A percentile compares a stretch with the other conserved stretches of the same genome.
These are phyloP conservation scores for Beta vulgaris DNA, from an alignment of 148 eudicot genomes.

Conservation along the genomic window DNA sequence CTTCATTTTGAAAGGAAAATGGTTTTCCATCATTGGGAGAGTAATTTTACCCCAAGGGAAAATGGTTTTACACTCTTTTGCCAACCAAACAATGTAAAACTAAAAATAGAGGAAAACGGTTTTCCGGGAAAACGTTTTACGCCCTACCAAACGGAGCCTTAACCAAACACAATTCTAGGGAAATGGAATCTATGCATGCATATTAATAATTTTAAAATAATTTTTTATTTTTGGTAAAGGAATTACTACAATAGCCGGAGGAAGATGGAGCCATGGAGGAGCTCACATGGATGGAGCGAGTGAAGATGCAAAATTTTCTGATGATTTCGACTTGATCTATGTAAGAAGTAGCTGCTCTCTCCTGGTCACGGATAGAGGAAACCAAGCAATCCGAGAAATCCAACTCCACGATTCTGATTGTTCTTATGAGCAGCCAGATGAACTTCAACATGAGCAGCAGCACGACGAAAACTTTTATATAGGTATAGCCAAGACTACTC, in stretches of 20 bases:
- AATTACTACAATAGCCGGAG: conserved; percentile 87
- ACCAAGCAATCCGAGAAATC: conserved; percentile 83
- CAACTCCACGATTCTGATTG: conserved; percentile 75
- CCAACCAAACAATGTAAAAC: no score
- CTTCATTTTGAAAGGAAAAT: no score
- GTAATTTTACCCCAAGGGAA: no score
- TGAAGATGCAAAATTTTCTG: conserved; percentile 71
- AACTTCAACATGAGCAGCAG: conserved; percentile 14
- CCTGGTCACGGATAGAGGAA: conserved; percentile 74
- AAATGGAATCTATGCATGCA: no score
- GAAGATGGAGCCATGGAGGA: conserved; percentile 58
- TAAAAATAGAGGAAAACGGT: no score
- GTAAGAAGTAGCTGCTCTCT: conserved; percentile 68
- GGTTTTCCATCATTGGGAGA: no score
- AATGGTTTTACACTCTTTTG: no score
- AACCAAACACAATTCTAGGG: no score
- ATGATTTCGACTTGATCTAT: conserved; percentile 74
- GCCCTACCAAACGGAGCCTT: no score
- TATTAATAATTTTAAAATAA: no score
- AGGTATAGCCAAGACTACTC: conserved; percentile 40
- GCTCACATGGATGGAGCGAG: conserved; percentile 70
- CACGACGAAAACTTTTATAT: conserved; percentile 51
- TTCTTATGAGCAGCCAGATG: conserved; percentile 29
- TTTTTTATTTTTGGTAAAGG: conserved; percentile 37
- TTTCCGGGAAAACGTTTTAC: no score